Evolutionary conservation across 192 early-diverging fungal species (phyloP), one percentile per base, ranked within the genome.

Genomic region (Pilobolus umbonatus): DNA sequence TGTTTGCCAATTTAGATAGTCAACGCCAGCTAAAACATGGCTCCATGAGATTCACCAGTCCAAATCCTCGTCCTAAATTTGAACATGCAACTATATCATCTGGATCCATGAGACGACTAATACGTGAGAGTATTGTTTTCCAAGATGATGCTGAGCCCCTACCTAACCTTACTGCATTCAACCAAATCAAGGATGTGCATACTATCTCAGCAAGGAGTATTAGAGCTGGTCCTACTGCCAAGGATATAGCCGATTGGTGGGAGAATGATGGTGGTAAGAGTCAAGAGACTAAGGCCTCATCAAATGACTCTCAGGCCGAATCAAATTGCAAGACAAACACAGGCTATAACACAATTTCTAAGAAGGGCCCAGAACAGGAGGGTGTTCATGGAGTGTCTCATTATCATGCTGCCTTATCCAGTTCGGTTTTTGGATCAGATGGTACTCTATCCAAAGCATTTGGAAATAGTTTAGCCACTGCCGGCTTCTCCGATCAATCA

Each of bases 121-220:
- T 63, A n/a, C 36, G 61, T 14, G 52, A 63, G n/a, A 63, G 61
- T 36, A 44, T 55, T 5, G 51, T 55, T 25, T 54, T 32, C 5
- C 52, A 54, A 0, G 48, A 63, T 55, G n/a, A 19, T 15, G n/a
- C 19, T 2, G 49, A 24, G 1, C 22, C 38, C 8, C 52, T 35
- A 36, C 31, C 32, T 5, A 54, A 38, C 34, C 31, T 35, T 34
- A 22, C 52, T 54, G 52, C 35, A 25, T 22, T 19, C 51, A 19
- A 45, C 42, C 9, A 54, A 53, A 14, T 22, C 61, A 1, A 35
- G 52, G 7, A 32, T 25, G 19, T 22, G n/a, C n/a, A n/a, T n/a
- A n/a, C n/a, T 30, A 17, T 10, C 32, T 15, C 24, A 44, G 7
- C 22, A 15, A 29, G 38, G 11, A 26, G 10, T n/a, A n/a, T n/a